Evolutionary conservation across 345 rosid species (phyloP), one percentile per base, ranked within the genome.

Genomic region (Durio zibethinus): DNA sequence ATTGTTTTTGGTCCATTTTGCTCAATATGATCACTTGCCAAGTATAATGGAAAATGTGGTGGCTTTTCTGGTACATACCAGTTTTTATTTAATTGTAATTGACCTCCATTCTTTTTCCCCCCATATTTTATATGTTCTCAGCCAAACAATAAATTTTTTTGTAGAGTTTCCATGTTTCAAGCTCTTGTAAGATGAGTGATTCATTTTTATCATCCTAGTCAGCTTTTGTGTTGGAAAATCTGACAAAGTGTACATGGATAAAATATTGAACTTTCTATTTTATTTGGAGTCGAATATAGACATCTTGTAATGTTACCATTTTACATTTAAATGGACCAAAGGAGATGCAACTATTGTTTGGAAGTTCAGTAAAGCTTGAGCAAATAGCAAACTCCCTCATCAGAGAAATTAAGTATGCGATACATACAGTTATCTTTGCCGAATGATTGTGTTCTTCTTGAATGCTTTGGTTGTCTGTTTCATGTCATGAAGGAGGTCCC

Each of bases 1-100:
- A 57, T 73, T 65, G 80, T 29, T 74, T 23, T 43, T 79, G 76
- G 62, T 70, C 67, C 45, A n/a, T 60, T 25, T 8, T 36, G 10
- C 56, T 54, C 47, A 27, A 20, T 35, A 48, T 43, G 62, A 36
- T 76, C 76, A 60, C 60, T 43, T 59, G 42, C 66, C 25, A 23
- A 27, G 7, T 77, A 57, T 9, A 11, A 42, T 15, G 25, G 43
- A 16, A 10, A 18, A 66, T 21, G 4, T 25, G 10, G 36, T 68
- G 61, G 18, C 23, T 7, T 47, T 27, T 69, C 57, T 7, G 20
- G 74, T 47, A 70, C 74, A 48, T 48, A 11, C 59, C 48, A 29
- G 25, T 47, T 29, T 16, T 48, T 70, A 10, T 70, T 18, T 48
- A 48, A 18, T 31, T 70, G 74, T 70, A 48, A 70, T 48, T 48